Percentiles rank a stretch among this genome's conserved stretches.
Conservation (phyloP, 441 rosid genomes). For the Aleurites moluccanus region DNA sequence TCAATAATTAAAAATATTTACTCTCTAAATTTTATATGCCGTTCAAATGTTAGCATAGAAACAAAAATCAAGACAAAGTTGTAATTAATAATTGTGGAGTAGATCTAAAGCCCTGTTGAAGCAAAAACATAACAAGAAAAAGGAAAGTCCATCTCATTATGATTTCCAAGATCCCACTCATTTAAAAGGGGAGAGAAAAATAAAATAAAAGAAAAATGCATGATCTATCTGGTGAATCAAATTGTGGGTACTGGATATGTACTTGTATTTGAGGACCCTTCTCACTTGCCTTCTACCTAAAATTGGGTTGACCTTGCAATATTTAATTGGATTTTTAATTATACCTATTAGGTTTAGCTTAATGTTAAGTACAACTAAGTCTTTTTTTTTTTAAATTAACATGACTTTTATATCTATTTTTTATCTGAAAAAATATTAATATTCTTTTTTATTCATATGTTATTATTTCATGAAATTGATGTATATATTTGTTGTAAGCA, state of each 20-base stretch:
- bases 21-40: too few relatives aligned
- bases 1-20: too few relatives aligned
- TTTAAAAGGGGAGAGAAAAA: not conserved
- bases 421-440: too few relatives aligned
- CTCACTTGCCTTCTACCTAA: not conserved
- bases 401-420: too few relatives aligned
- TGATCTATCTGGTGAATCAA: not conserved
- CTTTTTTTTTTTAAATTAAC: too few relatives aligned
- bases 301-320: not conserved
- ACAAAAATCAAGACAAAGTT: not conserved
- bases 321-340: too few relatives aligned
- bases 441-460: too few relatives aligned
- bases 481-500: too few relatives aligned
- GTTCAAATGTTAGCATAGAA: not conserved
- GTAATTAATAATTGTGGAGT: not conserved
- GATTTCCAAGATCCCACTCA: not conserved
- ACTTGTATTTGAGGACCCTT: not conserved
- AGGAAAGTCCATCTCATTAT: not conserved
- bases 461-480: too few relatives aligned
- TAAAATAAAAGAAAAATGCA: too few relatives aligned
- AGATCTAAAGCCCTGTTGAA: not conserved
- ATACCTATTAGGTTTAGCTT: too few relatives aligned
- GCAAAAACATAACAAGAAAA: not conserved
- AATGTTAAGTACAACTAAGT: too few relatives aligned
- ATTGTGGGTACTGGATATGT: not conserved